phyloP scores from a whole-genome alignment of 202 grass and related monocot species.

The Miscanthus sacchariflorus region DNA sequence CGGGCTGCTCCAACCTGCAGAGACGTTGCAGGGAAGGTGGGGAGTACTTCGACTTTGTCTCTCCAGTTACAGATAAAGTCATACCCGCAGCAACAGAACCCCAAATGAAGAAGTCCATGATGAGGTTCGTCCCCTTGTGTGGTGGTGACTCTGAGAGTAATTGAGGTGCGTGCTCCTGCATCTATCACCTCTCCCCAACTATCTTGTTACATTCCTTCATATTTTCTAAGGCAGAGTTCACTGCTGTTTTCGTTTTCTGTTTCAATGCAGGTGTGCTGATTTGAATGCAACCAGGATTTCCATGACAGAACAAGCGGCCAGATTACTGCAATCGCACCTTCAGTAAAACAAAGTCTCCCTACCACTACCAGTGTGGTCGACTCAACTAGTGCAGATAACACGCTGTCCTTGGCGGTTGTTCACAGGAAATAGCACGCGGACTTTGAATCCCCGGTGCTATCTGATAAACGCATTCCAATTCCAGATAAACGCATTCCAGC shows the following conservation, averaged over 20 bases:
- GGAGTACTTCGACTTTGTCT: not conserved
- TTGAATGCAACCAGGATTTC: too few species aligned
- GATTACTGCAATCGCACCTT: too few species aligned
- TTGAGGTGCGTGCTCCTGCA: not conserved
- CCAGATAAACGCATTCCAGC: fast-evolving
- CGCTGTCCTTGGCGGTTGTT: too few species aligned
- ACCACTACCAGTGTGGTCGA: too few species aligned
- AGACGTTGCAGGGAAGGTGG: not conserved
- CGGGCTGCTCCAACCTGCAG: not conserved
- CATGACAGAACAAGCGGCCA: too few species aligned
- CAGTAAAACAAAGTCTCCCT: too few species aligned
- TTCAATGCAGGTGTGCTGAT: not conserved
- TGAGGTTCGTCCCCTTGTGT: not conserved
- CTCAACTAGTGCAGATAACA: too few species aligned
- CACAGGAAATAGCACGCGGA: too few species aligned
- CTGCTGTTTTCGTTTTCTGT: not conserved
- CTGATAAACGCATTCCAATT: not conserved
- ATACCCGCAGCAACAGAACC: too few species aligned
- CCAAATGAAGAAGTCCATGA: not conserved
- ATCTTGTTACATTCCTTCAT: not conserved
- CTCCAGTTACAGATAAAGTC: fast-evolving
- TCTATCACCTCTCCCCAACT: not conserved
- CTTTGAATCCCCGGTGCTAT: too few species aligned
- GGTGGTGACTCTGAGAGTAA: not conserved
- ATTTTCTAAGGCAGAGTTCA: not conserved